Base-by-base conservation (phyloP, 179 eudicot genomes). In the Silene coronaria region DNA sequence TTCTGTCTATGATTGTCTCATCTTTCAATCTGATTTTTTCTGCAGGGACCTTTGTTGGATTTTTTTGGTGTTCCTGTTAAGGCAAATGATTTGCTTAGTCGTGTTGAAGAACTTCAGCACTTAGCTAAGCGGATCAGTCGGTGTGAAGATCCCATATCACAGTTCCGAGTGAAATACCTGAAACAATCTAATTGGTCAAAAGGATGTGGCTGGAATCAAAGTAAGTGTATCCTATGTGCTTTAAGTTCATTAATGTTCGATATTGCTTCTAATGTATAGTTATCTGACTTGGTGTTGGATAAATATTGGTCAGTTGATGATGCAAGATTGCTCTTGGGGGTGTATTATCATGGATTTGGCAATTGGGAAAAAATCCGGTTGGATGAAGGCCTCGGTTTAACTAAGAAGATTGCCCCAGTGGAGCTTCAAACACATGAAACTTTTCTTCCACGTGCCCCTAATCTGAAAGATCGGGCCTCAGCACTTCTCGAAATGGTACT, bases 121-220 rank as follows among this genome's bases (percentile, higher is more conserved):
- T 86, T 96, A 58, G 90, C 94, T 45, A 91, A 96, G 86, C 94
- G 98, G 55, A 91, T 96, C 69, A 84, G 81, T 71, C 89, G 88
- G 67, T 91, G 84, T 80, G 84, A 76, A 59, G 91, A 93, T 82
- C 98, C 99, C 16, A 76, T 90, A 55, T 83, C 92, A 12, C 97
- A 96, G 71, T 96, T 96, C 73, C 90, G 96, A 78, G 91, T 97
- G 63, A 88, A 76, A 72, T 91, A 89, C 84, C 92, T 93, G 38
- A 96, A 93, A 83, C 97, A 97, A 79, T 89, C 99, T 45, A 93
- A 97, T 72, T 96, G 99, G 99, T 89, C 98, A 36, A 93, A 93
- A 84, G 98, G 99, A 64, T 96, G 99, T 85, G 99, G 99, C 23
- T 96, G 99, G 99, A 96, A 96, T 80, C 99, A 93, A 82, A 88